A percentile compares a stretch with the other conserved stretches of the same genome.
phyloP scores from a whole-genome alignment of 148 eudicot genomes.

The Rhododendron ovatum region DNA sequence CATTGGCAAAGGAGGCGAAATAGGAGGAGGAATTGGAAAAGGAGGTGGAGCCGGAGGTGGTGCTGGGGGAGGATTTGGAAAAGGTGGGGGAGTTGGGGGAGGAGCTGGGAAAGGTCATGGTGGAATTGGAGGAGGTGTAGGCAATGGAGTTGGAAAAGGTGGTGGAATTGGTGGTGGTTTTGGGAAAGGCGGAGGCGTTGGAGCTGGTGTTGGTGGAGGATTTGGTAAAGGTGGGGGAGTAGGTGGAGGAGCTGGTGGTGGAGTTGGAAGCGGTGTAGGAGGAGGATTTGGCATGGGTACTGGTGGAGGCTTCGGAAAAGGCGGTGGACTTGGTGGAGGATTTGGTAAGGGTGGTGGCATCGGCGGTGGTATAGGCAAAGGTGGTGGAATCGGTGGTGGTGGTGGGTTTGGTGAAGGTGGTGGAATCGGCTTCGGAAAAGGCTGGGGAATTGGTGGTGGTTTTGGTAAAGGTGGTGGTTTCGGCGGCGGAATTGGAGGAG shows the following conservation, averaged over 20 bases:
- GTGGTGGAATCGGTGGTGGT: conserved; percentile 12
- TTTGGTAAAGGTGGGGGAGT: neutral
- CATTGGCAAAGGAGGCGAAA: conserved; percentile 4
- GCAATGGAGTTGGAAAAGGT: conserved; percentile 3
- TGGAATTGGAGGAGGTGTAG: conserved; percentile 14
- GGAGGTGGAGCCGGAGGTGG: conserved; percentile 20
- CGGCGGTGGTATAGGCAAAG: conserved; percentile 3
- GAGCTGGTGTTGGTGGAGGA: neutral
- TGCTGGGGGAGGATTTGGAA: conserved; percentile 17
- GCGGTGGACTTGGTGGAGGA: neutral
- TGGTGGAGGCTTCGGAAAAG: neutral
- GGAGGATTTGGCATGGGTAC: neutral
- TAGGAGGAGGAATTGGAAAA: conserved; percentile 1
- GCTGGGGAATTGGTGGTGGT: conserved; percentile 8
- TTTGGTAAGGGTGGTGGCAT: neutral
- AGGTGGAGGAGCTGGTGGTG: neutral
- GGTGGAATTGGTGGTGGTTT: conserved; percentile 18
- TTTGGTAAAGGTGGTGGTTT: conserved; percentile 3
- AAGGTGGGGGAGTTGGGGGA: conserved; percentile 5
- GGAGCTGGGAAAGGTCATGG: conserved; percentile 6
- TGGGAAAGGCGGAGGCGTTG: conserved; percentile 16
- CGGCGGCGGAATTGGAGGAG: conserved; percentile 10
- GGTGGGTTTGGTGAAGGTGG: neutral
- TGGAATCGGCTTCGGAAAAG: neutral
- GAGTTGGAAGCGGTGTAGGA: neutral